Base-by-base conservation (phyloP, 2,329 filamentous ascomycete species). In the Chaetomiaceae sp. region DNA sequence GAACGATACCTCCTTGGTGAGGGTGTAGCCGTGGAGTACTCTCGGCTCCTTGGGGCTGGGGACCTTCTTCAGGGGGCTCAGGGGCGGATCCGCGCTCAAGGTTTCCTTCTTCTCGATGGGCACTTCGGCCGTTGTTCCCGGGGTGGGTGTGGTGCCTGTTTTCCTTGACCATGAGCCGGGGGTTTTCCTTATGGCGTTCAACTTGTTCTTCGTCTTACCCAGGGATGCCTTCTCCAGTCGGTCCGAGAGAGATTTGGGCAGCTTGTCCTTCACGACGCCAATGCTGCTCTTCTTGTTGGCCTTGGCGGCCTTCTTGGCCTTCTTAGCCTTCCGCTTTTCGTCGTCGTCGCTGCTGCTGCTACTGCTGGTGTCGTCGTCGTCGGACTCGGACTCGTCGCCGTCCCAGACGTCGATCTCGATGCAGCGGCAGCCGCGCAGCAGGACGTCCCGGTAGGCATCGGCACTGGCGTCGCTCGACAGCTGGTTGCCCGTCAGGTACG, bases 341-440 rank as follows among this genome's bases (percentile, higher is more conserved):
- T 82, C 70, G 41, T 69, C 71, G 48, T 67, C 72, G 46, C 49
- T 51, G 34, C 45, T 49, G 39, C 45, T 54, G n/a, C 44, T 57
- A 68, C 50, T 49, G 14, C n/a, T 44, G 38, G 25, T 50, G 19
- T 21, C 39, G 19, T 20, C 27, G 17, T 19, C 48, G 77, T 67
- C 86, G 75, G 41, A 43, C 76, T 62, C 83, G 78, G 66, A 86
- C 78, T 67, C 86, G 62, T 86, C 82, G 37, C 91, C 91, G 65
- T 96, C 89, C 91, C 91, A 96, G 61, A 93, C 95, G 63, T 96
- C 91, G 54, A 96, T 88, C 71, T 96, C 91, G 53, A 96, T 85
- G 68, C 91, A 96, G 16, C 91, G 85, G 61, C 91, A 95, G 2
- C 89, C 90, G 45, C 88, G 83, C 60, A 89, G 79, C 50, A 96